Percentiles rank a stretch among this genome's conserved stretches.
phyloP scores from a whole-genome alignment of 2,329 filamentous ascomycete genomes.

The Pseudogymnoascus sp. region DNA sequence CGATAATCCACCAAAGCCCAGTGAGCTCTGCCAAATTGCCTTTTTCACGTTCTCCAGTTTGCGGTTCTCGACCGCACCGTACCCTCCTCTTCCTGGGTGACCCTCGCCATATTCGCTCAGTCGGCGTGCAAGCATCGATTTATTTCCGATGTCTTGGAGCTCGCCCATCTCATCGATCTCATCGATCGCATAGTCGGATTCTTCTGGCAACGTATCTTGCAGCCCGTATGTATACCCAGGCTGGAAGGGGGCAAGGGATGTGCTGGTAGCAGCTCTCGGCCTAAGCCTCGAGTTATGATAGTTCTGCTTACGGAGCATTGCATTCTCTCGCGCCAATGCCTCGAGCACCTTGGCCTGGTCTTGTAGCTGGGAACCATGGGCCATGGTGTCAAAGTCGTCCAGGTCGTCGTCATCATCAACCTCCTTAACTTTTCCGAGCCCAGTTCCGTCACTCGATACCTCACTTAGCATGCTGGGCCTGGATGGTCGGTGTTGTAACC shows the following conservation, averaged over 20 bases:
- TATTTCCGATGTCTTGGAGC: slow-evolving; percentile 25
- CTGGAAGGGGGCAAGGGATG: slow-evolving; percentile 35
- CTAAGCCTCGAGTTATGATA: slow-evolving; percentile 47
- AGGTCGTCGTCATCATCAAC: slow-evolving; percentile 58
- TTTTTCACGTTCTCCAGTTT: slow-evolving; percentile 59
- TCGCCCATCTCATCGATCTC: slow-evolving; percentile 59
- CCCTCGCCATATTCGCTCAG: slow-evolving; percentile 27
- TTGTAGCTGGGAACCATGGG: slow-evolving; percentile 46
- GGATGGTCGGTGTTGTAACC: slow-evolving; percentile 72
- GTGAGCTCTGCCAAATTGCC: slow-evolving; percentile 62
- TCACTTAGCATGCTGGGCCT: slow-evolving; percentile 69
- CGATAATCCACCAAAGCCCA: slow-evolving; percentile 53
- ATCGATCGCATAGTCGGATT: slow-evolving; percentile 65
- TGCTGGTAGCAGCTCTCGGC: slow-evolving; percentile 49
- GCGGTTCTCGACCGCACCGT: slow-evolving; percentile 40
- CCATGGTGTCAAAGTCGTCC: slow-evolving; percentile 43
- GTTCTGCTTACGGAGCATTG: slow-evolving; percentile 50
- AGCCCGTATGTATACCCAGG: slow-evolving; percentile 51
- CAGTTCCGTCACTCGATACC: slow-evolving; percentile 54
- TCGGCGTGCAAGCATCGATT: slow-evolving; percentile 25
- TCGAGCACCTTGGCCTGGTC: slow-evolving; percentile 56
- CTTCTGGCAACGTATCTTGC: slow-evolving; percentile 52
- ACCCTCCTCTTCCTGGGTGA: slow-evolving; percentile 8
- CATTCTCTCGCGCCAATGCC: slow-evolving; percentile 53
- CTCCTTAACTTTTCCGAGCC: slow-evolving; percentile 62